These are phyloP conservation scores for Pseudomicrostroma phylloplanum DNA, from an alignment of 1,284 basidiomycete genomes.

Conservation along the genomic window DNA sequence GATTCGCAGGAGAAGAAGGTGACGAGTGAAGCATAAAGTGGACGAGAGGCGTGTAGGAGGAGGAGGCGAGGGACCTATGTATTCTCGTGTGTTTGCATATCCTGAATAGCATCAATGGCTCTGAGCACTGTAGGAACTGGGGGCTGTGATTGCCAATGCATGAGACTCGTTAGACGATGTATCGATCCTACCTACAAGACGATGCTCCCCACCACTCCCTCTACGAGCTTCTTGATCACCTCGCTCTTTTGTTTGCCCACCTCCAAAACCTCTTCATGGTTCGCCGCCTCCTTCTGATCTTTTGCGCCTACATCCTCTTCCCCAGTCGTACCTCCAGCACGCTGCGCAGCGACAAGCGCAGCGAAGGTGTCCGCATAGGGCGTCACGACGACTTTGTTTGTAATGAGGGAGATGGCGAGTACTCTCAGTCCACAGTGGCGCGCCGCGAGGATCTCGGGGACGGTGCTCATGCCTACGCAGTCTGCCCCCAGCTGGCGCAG, in stretches of 20 bases:
- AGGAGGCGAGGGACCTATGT: too few species aligned
- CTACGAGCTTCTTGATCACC: constrained; percentile 1
- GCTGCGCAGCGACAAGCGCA: constrained; percentile 59
- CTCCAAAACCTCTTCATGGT: constrained; percentile 73
- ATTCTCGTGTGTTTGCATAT: too few species aligned
- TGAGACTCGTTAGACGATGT: too few species aligned
- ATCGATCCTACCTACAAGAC: background rate
- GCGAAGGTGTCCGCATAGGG: constrained; percentile 64
- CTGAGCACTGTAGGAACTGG: too few species aligned
- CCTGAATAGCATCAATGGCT: too few species aligned
- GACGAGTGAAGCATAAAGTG: constrained; percentile 5
- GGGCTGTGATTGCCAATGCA: too few species aligned
- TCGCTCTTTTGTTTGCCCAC: constrained; percentile 54
- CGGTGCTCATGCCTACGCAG: constrained; percentile 80
- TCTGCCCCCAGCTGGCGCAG: constrained; percentile 52
- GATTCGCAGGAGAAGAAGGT: constrained; percentile 12
- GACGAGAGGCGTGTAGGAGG: too few species aligned
- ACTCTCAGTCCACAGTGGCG: constrained; percentile 64
- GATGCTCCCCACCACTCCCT: background rate
- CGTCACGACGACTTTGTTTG: constrained; percentile 73
- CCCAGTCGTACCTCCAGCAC: constrained; percentile 50
- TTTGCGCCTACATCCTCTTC: constrained; percentile 59
- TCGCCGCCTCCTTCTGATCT: constrained; percentile 58
- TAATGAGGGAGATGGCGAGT: constrained; percentile 70
- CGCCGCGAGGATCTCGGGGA: constrained; percentile 79